Percentiles rank a stretch among this genome's conserved stretches.
phyloP scores from a whole-genome alignment of 345 rosid genomes.

The Eucalyptus grandis region DNA sequence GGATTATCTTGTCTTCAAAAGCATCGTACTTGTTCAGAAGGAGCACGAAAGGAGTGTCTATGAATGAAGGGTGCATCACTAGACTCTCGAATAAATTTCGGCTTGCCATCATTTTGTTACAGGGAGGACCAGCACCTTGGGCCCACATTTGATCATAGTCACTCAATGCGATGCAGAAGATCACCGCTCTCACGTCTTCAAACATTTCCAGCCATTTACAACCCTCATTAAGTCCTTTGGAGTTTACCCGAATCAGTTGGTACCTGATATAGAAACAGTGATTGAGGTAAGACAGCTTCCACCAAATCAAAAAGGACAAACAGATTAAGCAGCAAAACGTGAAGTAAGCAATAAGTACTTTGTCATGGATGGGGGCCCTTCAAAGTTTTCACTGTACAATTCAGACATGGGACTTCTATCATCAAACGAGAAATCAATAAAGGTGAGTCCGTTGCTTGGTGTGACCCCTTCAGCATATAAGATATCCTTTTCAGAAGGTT shows the following conservation, averaged over 20 bases:
- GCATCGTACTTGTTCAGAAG: conserved; percentile 43
- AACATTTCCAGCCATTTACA: conserved; percentile 68
- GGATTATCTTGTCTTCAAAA: conserved; percentile 34
- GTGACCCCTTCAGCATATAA: conserved; percentile 53
- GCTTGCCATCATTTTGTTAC: conserved; percentile 45
- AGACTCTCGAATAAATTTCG: conserved; percentile 39
- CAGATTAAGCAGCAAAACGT: not conserved
- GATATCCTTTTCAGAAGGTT: conserved; percentile 48
- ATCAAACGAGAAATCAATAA: conserved; percentile 40
- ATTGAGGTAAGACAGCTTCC: not conserved
- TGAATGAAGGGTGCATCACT: conserved; percentile 34
- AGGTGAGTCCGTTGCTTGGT: conserved; percentile 44
- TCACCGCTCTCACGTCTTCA: conserved; percentile 44
- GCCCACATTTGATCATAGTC: conserved; percentile 38
- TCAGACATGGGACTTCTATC: conserved; percentile 47
- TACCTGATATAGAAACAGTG: conserved; percentile 14
- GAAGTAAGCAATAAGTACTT: conserved; percentile 8
- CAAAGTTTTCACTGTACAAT: conserved; percentile 22
- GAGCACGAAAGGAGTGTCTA: conserved; percentile 37
- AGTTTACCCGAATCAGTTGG: conserved; percentile 40
- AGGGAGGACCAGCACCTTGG: not conserved
- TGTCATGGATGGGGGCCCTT: conserved; percentile 15
- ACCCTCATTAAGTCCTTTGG: conserved; percentile 42
- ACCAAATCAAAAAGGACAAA: not conserved
- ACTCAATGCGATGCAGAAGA: conserved; percentile 47